A percentile compares a stretch with the other conserved stretches of the same genome.
Evolutionary conservation across 148 eudicot species (phyloP).

Genomic region (Silene uniflora): DNA sequence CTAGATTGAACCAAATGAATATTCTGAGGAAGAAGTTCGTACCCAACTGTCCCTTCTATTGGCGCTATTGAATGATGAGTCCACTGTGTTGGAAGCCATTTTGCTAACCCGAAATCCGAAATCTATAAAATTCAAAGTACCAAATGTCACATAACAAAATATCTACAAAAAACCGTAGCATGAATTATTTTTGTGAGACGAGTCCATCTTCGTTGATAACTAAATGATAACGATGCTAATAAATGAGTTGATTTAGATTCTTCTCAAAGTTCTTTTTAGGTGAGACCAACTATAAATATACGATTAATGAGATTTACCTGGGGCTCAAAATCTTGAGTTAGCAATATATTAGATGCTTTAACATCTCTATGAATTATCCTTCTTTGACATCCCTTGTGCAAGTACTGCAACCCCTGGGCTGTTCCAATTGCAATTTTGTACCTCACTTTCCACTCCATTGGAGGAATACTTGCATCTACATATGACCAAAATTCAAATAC

Average conservation of each 20-base stretch:
- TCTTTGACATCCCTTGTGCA: slow-evolving; percentile 91
- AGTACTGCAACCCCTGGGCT: slow-evolving; percentile 79
- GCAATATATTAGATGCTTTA: slow-evolving; percentile 70
- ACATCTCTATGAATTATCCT: slow-evolving; percentile 94
- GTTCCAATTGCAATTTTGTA: slow-evolving; percentile 78
- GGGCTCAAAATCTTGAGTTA: slow-evolving; percentile 71
- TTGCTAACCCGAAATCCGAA: slow-evolving; percentile 94
- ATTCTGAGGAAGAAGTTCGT: slow-evolving; percentile 7
- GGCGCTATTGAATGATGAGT: slow-evolving; percentile 91
- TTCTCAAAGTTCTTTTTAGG: too few species aligned
- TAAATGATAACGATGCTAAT: too few species aligned
- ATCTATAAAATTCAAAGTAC: slow-evolving; percentile 33
- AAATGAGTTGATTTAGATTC: too few species aligned
- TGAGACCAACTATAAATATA: too few species aligned
- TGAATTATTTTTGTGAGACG: too few species aligned
- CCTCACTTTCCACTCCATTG: slow-evolving; percentile 80
- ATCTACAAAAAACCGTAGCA: too few species aligned
- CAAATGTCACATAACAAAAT: too few species aligned
- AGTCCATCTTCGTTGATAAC: too few species aligned
- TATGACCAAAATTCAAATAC: too few species aligned
- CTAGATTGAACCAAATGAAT: background rate
- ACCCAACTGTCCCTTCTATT: slow-evolving; percentile 99
- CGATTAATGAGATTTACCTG: slow-evolving; percentile 53
- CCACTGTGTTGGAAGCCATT: slow-evolving; percentile 99
- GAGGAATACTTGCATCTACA: slow-evolving; percentile 58